A percentile compares a stretch with the other conserved stretches of the same genome.
phyloP scores from a whole-genome alignment of 345 rosid genomes.

The Ailanthus altissimus region DNA sequence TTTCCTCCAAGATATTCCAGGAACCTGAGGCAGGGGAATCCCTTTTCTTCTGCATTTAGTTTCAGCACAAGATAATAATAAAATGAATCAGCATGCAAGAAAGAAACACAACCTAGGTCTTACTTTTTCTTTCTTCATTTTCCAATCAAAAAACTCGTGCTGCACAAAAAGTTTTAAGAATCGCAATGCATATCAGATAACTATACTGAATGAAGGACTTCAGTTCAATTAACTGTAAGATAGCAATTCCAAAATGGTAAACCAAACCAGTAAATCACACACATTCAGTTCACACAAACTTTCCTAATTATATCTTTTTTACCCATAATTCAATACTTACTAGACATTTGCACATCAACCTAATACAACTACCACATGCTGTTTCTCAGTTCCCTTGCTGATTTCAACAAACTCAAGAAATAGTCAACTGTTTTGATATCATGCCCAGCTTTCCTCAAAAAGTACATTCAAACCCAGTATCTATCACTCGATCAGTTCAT shows the following conservation, averaged over 20 bases:
- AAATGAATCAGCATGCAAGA: constrained; percentile 12
- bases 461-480: not conserved
- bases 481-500: not conserved
- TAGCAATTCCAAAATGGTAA: not conserved
- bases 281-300: not conserved
- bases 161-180: not conserved
- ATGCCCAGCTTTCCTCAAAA: not conserved
- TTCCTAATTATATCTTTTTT: too few species aligned
- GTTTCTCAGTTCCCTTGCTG: not conserved
- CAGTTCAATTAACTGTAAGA: not conserved
- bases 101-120: not conserved
- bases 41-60: constrained; percentile 55
- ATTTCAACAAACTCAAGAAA: not conserved
- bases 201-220: not conserved
- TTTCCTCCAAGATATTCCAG: constrained; percentile 86
- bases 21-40: constrained; percentile 52
- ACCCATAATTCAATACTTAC: not conserved
- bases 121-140: not conserved
- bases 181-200: not conserved
- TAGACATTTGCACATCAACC: not conserved
- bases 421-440: not conserved
- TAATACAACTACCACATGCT: not conserved
- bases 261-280: not conserved
- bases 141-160: constrained; percentile 5
- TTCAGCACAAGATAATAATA: constrained; percentile 20